These are phyloP conservation scores for Dimargaris xerosporica DNA, from an alignment of 192 early-diverging fungal species.

Conservation along the genomic window DNA sequence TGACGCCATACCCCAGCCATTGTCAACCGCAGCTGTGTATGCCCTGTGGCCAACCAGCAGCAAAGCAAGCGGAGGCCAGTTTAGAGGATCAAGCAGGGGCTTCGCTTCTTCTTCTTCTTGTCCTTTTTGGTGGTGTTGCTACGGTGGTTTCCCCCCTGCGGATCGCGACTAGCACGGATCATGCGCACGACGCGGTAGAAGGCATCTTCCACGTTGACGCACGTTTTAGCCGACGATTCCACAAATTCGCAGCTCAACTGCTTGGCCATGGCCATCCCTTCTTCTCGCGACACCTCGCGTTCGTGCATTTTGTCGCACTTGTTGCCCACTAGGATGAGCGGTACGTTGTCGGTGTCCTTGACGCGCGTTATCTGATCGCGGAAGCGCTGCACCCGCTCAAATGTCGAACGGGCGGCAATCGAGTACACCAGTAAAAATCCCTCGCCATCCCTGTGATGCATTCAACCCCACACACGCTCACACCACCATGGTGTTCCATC, in stretches of 20 bases:
- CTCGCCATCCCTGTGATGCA: slow-evolving; percentile 52
- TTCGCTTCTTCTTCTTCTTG: slow-evolving; percentile 11
- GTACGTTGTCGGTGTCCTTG: slow-evolving; percentile 74
- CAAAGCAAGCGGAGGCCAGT: neutral
- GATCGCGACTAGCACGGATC: slow-evolving; percentile 51
- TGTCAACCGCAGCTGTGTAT: too few species aligned
- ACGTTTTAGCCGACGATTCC: slow-evolving; percentile 81
- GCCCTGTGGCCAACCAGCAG: too few species aligned
- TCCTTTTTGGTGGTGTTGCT: slow-evolving; percentile 12
- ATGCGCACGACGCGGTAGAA: slow-evolving; percentile 71
- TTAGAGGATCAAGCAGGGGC: slow-evolving; percentile 10
- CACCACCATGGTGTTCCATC: too few species aligned
- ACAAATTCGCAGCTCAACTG: slow-evolving; percentile 66
- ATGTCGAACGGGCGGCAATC: slow-evolving; percentile 75
- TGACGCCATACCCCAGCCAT: too few species aligned
- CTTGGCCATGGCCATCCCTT: slow-evolving; percentile 64
- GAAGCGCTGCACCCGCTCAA: slow-evolving; percentile 77
- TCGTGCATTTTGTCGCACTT: slow-evolving; percentile 77
- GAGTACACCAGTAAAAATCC: slow-evolving; percentile 84
- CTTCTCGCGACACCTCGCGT: slow-evolving; percentile 71
- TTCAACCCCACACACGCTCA: too few species aligned
- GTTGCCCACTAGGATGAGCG: slow-evolving; percentile 89
- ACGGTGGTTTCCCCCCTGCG: slow-evolving; percentile 20
- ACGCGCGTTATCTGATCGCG: slow-evolving; percentile 79
- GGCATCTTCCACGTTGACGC: slow-evolving; percentile 81